Conservation (phyloP, 768 basidiomycete species). For the Lactarius psammicola region DNA sequence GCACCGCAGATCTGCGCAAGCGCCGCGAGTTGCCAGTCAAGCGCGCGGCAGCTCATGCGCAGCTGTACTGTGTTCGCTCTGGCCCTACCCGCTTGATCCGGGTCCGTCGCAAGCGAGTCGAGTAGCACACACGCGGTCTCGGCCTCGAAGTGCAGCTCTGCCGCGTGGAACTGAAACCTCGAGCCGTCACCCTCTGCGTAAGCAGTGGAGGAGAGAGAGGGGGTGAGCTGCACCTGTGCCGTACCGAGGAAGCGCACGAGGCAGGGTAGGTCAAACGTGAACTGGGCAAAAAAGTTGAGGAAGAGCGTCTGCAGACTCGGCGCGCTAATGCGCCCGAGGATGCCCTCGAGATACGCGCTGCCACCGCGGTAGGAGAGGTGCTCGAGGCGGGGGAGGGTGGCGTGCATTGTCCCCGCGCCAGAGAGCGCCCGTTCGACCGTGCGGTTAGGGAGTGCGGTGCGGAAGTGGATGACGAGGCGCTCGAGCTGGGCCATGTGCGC, state of each 20-base stretch:
- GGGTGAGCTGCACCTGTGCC: too few relatives aligned
- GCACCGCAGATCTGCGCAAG: conserved; percentile 2
- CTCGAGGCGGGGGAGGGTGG: background rate
- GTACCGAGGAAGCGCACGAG: background rate
- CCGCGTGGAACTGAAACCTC: too few relatives aligned
- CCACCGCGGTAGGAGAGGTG: conserved; percentile 1
- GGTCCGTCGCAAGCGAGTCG: too few relatives aligned
- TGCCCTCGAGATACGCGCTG: conserved; percentile 3
- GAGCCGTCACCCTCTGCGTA: too few relatives aligned
- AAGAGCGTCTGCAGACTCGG: background rate
- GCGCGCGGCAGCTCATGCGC: background rate
- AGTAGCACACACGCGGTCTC: too few relatives aligned
- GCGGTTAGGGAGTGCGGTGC: background rate
- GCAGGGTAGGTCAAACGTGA: background rate
- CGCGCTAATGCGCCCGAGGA: background rate
- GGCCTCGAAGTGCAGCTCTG: too few relatives aligned
- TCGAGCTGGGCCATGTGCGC: conserved; percentile 4
- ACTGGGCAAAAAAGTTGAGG: conserved; percentile 8
- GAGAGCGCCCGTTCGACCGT: background rate
- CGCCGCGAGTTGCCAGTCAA: background rate
- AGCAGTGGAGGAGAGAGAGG: too few relatives aligned
- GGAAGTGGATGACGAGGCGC: conserved; percentile 1
- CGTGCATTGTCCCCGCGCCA: background rate
- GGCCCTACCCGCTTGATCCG: too few relatives aligned
- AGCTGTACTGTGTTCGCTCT: background rate